phyloP scores from a whole-genome alignment of 2,329 filamentous ascomycete genomes.

The Xylaria sp. region DNA sequence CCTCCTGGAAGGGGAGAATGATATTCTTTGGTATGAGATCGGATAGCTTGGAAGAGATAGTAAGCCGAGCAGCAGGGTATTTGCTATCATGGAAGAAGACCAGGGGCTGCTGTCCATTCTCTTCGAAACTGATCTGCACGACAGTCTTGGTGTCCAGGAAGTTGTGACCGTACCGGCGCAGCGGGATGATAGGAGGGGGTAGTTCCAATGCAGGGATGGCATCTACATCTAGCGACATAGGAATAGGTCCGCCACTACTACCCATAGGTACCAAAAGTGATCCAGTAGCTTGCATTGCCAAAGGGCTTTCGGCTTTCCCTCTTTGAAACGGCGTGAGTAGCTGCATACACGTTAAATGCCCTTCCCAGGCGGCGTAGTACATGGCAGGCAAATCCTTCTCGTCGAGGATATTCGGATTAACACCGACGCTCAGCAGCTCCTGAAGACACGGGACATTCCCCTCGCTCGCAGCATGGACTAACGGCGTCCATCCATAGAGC shows the following conservation, averaged over 20 bases:
- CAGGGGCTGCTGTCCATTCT: constrained; percentile 77
- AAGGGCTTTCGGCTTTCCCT: constrained; percentile 55
- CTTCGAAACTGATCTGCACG: constrained; percentile 90
- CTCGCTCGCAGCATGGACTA: constrained; percentile 96
- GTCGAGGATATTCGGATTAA: constrained; percentile 81
- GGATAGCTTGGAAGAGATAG: constrained; percentile 94
- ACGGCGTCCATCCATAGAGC: constrained; percentile 94
- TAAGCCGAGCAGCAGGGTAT: constrained; percentile 92
- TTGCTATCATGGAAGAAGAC: constrained; percentile 98
- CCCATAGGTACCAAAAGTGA: constrained; percentile 55
- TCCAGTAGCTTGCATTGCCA: constrained; percentile 54
- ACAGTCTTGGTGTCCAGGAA: constrained; percentile 98
- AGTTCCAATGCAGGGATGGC: constrained; percentile 92
- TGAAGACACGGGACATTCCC: constrained; percentile 90
- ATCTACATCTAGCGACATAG: constrained; percentile 80
- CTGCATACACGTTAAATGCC: constrained; percentile 93
- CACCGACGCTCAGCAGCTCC: constrained; percentile 81
- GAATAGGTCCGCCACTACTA: constrained; percentile 62
- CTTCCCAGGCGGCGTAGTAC: constrained; percentile 99
- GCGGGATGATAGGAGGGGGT: constrained; percentile 93
- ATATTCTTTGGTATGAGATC: constrained; percentile 97
- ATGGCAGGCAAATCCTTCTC: constrained; percentile 94
- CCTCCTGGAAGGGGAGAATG: constrained; percentile 94
- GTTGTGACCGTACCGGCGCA: constrained; percentile 95
- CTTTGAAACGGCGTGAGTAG: constrained; percentile 74